These are phyloP conservation scores for Cordyceps tenuipes DNA, from an alignment of 2,329 filamentous ascomycete species.

Conservation along the genomic window DNA sequence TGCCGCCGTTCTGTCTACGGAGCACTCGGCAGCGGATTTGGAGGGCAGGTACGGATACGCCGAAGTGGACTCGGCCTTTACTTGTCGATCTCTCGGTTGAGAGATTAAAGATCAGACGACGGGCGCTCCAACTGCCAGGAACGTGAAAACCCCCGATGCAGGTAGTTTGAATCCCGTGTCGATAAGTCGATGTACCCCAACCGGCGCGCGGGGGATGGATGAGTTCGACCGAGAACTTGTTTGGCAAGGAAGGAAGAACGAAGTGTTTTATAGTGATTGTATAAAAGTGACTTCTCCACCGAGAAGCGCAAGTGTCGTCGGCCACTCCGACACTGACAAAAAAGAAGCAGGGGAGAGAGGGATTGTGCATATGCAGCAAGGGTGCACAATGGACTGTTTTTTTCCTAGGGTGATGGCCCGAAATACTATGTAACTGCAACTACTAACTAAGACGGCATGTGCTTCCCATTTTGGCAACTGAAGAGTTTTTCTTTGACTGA, in stretches of 20 bases:
- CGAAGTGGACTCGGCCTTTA: neutral
- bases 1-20: too few relatives aligned
- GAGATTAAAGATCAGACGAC: neutral
- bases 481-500: neutral
- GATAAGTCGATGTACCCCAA: neutral
- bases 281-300: neutral
- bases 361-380: neutral
- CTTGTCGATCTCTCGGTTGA: neutral
- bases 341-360: neutral
- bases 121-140: neutral
- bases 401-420: neutral
- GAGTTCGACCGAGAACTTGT: too few relatives aligned
- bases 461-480: neutral
- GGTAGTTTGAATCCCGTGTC: neutral
- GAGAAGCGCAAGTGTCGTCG: conserved; percentile 1
- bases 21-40: neutral
- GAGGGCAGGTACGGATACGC: too few relatives aligned
- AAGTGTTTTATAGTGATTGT: too few relatives aligned
- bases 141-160: neutral
- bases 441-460: neutral
- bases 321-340: neutral
- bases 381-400: neutral
- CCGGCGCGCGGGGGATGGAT: neutral
- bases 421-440: too few relatives aligned
- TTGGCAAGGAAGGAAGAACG: too few relatives aligned